These are phyloP conservation scores for Linaria vulgaris DNA, from an alignment of 257 asterid species.

Conservation along the genomic window DNA sequence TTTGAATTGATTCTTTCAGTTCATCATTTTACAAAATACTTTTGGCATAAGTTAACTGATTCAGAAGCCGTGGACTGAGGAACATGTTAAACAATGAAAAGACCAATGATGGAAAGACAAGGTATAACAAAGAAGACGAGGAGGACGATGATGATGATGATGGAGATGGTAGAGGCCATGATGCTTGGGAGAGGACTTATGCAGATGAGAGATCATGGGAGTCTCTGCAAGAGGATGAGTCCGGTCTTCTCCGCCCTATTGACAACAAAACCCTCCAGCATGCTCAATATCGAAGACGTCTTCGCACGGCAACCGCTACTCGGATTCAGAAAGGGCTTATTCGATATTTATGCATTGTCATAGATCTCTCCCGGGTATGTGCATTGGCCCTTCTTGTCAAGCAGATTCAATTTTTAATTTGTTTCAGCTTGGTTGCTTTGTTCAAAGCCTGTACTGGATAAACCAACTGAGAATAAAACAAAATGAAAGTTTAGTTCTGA, in stretches of 20 bases:
- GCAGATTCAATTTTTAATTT: not conserved
- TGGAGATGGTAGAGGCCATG: conserved; percentile 55
- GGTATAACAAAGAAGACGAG: conserved; percentile 69
- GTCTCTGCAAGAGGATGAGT: conserved; percentile 94
- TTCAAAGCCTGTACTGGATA: not conserved
- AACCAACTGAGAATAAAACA: not conserved
- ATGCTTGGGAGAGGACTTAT: conserved; percentile 92
- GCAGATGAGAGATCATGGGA: conserved; percentile 99
- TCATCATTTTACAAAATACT: no score
- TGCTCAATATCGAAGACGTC: conserved; percentile 88
- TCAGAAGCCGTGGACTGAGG: not conserved
- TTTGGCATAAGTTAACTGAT: no score
- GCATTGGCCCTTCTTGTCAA: conserved; percentile 2
- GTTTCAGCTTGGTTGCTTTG: not conserved
- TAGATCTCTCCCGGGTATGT: conserved; percentile 84
- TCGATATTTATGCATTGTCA: conserved; percentile 75
- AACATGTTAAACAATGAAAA: conserved; percentile 36
- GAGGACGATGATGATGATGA: conserved; percentile 82
- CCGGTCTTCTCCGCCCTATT: conserved; percentile 87
- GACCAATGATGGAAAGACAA: conserved; percentile 42
- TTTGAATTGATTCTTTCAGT: no score
- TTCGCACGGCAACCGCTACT: conserved; percentile 60
- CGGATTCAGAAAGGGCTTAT: conserved; percentile 92
- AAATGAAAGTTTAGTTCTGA: no score
- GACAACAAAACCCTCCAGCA: conserved; percentile 84